Evolutionary conservation across 192 early-diverging fungal species (phyloP).

Genomic region (Rhizophlyctis rosea): DNA sequence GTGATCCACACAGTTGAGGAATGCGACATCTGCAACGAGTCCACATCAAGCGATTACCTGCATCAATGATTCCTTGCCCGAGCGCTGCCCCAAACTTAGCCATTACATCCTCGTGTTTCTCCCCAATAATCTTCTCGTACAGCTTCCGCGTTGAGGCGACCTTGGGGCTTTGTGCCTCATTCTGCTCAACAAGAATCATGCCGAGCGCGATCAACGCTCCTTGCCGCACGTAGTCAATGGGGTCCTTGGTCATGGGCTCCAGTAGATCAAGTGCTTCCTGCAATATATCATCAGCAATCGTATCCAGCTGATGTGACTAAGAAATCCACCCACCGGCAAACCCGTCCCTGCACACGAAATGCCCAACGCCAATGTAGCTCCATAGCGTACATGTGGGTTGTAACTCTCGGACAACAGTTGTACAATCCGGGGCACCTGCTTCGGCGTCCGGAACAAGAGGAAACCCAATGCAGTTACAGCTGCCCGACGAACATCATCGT

Average conservation of each 20-base stretch:
- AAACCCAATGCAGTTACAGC: constrained; percentile 97
- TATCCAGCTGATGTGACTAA: background rate
- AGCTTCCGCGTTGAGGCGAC: constrained; percentile 81
- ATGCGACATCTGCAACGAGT: too few relatives aligned
- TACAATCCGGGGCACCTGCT: constrained; percentile 97
- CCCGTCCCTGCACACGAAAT: constrained; percentile 97
- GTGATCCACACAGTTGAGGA: too few relatives aligned
- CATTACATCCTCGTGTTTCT: constrained; percentile 91
- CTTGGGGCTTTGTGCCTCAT: constrained; percentile 55
- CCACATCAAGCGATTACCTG: constrained; percentile 58
- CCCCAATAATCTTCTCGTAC: constrained; percentile 82
- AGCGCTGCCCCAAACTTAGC: constrained; percentile 94
- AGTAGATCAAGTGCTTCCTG: constrained; percentile 87
- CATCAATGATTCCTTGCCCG: constrained; percentile 97
- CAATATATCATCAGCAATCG: constrained; percentile 2
- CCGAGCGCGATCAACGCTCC: constrained; percentile 92
- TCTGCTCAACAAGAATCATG: constrained; percentile 96
- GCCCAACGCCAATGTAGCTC: constrained; percentile 92
- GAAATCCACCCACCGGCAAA: constrained; percentile 42
- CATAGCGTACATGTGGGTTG: constrained; percentile 98
- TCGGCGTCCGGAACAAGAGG: constrained; percentile 84
- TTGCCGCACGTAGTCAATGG: constrained; percentile 96
- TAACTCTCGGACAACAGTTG: constrained; percentile 96
- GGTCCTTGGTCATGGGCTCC: constrained; percentile 96
- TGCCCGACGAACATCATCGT: constrained; percentile 99